Evolutionary conservation across 163 green algal genomes (phyloP), one percentile per base, ranked within the genome.

Genomic region (Scenedesmus sp.): DNA sequence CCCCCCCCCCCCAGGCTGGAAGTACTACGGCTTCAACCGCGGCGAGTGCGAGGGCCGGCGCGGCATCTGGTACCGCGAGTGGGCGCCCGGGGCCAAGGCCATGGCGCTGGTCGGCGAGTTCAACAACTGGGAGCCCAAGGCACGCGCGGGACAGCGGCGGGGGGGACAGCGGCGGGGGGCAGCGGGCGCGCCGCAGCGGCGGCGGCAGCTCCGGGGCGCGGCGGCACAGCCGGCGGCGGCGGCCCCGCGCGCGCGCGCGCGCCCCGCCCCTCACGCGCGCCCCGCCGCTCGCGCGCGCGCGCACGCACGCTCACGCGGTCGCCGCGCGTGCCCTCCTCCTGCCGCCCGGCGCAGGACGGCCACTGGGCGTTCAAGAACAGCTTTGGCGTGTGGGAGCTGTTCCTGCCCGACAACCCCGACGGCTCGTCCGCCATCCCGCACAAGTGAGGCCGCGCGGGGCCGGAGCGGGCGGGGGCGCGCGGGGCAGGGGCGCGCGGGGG

Each of bases 1-100:
- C 10, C 73, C 74, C 42, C 24, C 39, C 26, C 15, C 9, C 56
- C 33, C 78, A 96, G 92, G 94, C n/a, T 99, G 98, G 87, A 93
- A 97, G 81, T 91, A 92, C 75, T 98, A 94, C 76, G 96, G 96
- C 58, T 87, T 99, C 80, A 99, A 98, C 88, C 87, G 94, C 36
- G 95, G 94, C 14, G 87, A 94, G 83, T 74, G 89, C 44, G 90
- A 97, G 24, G 95, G 93, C 70, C 87, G 94, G 79, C 82, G 69
- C 18, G 96, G 96, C 51, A 91, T 98, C 64, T 97, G 89, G 89
- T 99, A 98, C 90, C 77, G 95, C 7, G 96, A 99, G 87, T 99
- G 96, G 96, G 96, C 96, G 2, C 96, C 96, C 0, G 93, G 88
- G 1, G 94, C 95, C 15, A 91, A 94, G 88, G 91, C 93, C 0